Evolutionary conservation across 2,329 filamentous ascomycete species (phyloP).

Genomic region (Pseudocercospora macadamiae): DNA sequence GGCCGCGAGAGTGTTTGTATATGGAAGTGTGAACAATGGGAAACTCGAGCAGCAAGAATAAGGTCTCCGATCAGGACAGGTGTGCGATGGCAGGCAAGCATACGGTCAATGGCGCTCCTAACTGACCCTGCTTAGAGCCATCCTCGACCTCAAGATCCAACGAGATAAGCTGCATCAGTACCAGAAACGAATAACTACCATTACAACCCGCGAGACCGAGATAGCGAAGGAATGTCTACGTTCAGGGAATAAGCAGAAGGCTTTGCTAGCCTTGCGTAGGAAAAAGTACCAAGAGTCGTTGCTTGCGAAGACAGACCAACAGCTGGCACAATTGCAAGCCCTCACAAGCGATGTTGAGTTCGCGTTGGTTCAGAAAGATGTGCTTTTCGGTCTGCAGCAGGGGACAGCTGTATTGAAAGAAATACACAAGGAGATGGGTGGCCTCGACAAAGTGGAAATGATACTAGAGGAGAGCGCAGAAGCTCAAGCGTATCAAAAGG

Average conservation of each 20-base stretch:
- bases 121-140: constrained; percentile 65
- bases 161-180: constrained; percentile 97
- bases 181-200: constrained; percentile 82
- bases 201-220: constrained; percentile 84
- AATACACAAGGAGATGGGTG: constrained; percentile 95
- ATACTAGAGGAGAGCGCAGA: constrained; percentile 91
- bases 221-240: constrained; percentile 83
- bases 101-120: constrained; percentile 8
- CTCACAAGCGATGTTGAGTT: constrained; percentile 91
- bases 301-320: constrained; percentile 83
- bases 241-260: constrained; percentile 76
- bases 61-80: constrained; percentile 83
- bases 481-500: constrained; percentile 87
- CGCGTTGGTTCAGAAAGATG: constrained; percentile 93
- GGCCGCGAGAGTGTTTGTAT: background rate
- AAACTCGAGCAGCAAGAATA: constrained; percentile 64
- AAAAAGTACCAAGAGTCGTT: constrained; percentile 97
- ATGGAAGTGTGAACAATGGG: constrained; percentile 56
- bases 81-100: constrained; percentile 47
- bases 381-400: constrained; percentile 88
- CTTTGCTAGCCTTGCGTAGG: constrained; percentile 82
- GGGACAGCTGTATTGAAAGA: constrained; percentile 86
- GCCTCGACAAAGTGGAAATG: constrained; percentile 90
- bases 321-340: constrained; percentile 91
- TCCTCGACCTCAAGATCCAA: constrained; percentile 96